phyloP scores from a whole-genome alignment of 805 yeast species.

The Blastobotrys americana region DNA sequence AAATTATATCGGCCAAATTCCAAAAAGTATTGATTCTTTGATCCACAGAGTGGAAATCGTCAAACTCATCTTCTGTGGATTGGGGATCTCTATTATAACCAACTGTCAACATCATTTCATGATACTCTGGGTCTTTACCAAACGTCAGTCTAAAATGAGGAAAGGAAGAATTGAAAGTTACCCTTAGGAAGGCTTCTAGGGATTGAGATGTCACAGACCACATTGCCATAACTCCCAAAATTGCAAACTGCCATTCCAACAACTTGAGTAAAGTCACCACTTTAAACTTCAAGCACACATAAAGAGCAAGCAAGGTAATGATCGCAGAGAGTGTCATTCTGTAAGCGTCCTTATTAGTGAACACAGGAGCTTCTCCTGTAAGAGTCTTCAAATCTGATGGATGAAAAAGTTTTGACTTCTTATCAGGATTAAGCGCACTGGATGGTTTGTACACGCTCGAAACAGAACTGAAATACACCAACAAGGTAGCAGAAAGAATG shows the following conservation, averaged over 20 bases:
- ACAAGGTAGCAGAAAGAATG: slow-evolving; percentile 13
- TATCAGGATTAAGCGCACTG: slow-evolving; percentile 22
- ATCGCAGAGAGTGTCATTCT: slow-evolving; percentile 42
- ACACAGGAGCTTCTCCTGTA: slow-evolving; percentile 11
- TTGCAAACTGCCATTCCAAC: slow-evolving; percentile 33
- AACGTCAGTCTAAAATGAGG: slow-evolving; percentile 10
- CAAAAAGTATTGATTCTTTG: slow-evolving; percentile 1
- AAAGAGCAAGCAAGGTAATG: slow-evolving; percentile 33
- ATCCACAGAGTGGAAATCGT: slow-evolving; percentile 1
- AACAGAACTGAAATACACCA: slow-evolving; percentile 17
- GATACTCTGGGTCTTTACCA: slow-evolving; percentile 7
- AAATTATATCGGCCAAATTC: slow-evolving; percentile 2
- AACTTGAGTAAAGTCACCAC: slow-evolving; percentile 28
- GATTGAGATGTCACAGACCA: slow-evolving; percentile 25
- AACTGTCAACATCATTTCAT: slow-evolving; percentile 28
- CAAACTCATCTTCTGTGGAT: background rate
- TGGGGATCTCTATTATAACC: slow-evolving; percentile 48
- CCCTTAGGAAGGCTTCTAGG: slow-evolving; percentile 9
- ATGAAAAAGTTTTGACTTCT: slow-evolving; percentile 19
- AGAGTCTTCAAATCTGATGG: slow-evolving; percentile 18
- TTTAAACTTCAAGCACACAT: slow-evolving; percentile 33
- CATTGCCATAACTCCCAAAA: slow-evolving; percentile 32
- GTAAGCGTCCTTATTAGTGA: slow-evolving; percentile 31
- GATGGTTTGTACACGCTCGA: slow-evolving; percentile 21
- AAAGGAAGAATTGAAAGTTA: slow-evolving; percentile 5